Evolutionary conservation across 108 stramenopile genomes (phyloP), one percentile per base, ranked within the genome.

Genomic region (Conticribra guillardii): DNA sequence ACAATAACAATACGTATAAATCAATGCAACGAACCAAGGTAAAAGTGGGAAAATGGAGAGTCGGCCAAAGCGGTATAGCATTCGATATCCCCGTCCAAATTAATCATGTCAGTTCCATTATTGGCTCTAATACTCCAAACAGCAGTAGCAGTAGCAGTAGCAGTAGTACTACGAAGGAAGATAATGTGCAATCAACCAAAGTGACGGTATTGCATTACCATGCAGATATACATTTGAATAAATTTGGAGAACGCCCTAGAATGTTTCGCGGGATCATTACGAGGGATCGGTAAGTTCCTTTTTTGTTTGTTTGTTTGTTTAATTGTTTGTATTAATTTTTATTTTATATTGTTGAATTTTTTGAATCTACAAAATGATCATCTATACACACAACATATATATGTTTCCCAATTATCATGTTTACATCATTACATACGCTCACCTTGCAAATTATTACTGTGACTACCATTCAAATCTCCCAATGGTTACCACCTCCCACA

Each of bases 221-320:
- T 54, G 90, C 87, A 3, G 81, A 86, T 51, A 54, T 89, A 49
- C 86, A 84, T 67, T 62, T 86, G 48, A 87, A 88, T 74, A 85
- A 86, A 21, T 92, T 89, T 73, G 87, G 86, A 44, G 57, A 71
- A 51, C 60, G 82, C 30, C 85, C 90, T 31, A 76, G 85, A 63
- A 74, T 89, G 69, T 71, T 84, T 21, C 80, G 84, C 55, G 90
- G 90, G 27, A 71, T 91, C 8, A 64, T 88, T 21, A 81, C 80
- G 22, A 76, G 83, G 52, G 83, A 84, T 73, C 56, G 80, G 71
- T 84, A 30, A 67, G 70, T 48, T 30, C 9, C 14, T 34, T 59
- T n/a, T 18, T 28, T 8, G 16, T 17, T 49, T n/a, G 15, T 29
- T 22, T 21, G 15, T 5, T 8, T 11, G 21, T 45, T 19, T 37